Evolutionary conservation across 108 stramenopile genomes (phyloP).

Genomic region (Skeletonema marinoi): DNA sequence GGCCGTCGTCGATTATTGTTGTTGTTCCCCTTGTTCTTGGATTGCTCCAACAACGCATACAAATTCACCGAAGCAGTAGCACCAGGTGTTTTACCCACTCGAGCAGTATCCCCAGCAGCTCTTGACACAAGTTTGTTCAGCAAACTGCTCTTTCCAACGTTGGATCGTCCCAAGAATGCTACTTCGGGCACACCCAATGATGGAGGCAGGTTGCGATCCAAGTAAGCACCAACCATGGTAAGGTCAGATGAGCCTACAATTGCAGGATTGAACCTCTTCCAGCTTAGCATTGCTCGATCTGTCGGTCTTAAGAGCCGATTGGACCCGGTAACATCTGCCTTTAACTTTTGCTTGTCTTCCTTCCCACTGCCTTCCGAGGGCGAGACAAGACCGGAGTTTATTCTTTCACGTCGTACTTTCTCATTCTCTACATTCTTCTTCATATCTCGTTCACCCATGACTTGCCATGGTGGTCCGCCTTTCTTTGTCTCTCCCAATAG

Average conservation of each 20-base stretch:
- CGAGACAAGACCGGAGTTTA: conserved; percentile 48
- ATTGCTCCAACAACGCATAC: conserved; percentile 58
- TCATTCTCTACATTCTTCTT: conserved; percentile 66
- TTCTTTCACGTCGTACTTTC: conserved; percentile 62
- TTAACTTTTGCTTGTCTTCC: neutral
- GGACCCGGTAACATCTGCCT: conserved; percentile 49
- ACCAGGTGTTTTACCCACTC: conserved; percentile 88
- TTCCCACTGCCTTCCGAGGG: conserved; percentile 19
- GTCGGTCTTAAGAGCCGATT: conserved; percentile 53
- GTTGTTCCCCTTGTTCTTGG: conserved; percentile 22
- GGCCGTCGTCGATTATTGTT: conserved; percentile 24
- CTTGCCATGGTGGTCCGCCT: conserved; percentile 80
- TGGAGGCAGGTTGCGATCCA: conserved; percentile 66
- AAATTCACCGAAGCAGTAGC: conserved; percentile 85
- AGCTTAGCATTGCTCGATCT: conserved; percentile 61
- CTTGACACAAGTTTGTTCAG: conserved; percentile 61
- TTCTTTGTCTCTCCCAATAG: conserved; percentile 26
- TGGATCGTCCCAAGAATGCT: conserved; percentile 90
- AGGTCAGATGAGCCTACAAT: conserved; percentile 45
- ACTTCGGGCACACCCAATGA: conserved; percentile 81
- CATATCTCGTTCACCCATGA: conserved; percentile 66
- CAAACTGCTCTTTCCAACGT: conserved; percentile 92
- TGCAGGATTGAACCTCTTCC: conserved; percentile 73
- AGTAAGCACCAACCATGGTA: conserved; percentile 61
- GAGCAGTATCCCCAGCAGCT: conserved; percentile 56